Base-by-base conservation (phyloP, 768 basidiomycete species). In the Gymnopilus junonius region DNA sequence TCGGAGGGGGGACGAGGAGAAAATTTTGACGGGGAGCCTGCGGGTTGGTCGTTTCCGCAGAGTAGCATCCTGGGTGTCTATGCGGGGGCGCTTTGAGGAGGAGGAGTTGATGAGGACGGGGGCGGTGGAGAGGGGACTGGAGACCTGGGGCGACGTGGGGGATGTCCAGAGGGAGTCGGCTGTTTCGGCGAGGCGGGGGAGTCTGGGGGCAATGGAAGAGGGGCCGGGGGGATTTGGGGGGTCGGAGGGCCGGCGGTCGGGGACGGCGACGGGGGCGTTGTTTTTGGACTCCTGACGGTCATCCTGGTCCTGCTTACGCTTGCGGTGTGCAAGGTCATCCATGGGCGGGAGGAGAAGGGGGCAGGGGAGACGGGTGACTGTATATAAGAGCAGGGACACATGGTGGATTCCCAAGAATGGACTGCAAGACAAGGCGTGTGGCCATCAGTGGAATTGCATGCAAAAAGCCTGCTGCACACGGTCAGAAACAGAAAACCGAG, bases 231-330 rank as follows among this genome's bases (percentile, higher is more conserved):
- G 51, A 43, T 59, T 45, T 23, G 62, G 15, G 51, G 74, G 67
- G 48, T 57, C 39, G 68, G 66, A 39, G 29, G 43, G 71, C 61
- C 75, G 67, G 46, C 71, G 67, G 69, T 78, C 76, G 35, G 76
- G 69, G 66, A 77, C 70, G 65, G 78, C 79, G 56, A 73, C 73
- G 63, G 80, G 72, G 51, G 75, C 71, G 8, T 69, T 31, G 20
- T n/a, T 31, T 20, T 46, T 37, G 15, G 70, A 34, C 46, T 81
- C 76, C 31, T 73, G 73, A 31, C 55, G 58, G 57, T 84, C 82
- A 69, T 90, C 87, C 29, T 72, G 58, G 72, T 84, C 84, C 0
- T 87, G 83, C 76, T 92, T 92, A 67, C 90, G 87, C 76, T 92
- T 92, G 59, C 82, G 78, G 65, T 87, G 84, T 68, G 84, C 81